Evolutionary conservation across 371 early-diverging fungal species (phyloP), one percentile per base, ranked within the genome.

Genomic region (Mortierella sp.): DNA sequence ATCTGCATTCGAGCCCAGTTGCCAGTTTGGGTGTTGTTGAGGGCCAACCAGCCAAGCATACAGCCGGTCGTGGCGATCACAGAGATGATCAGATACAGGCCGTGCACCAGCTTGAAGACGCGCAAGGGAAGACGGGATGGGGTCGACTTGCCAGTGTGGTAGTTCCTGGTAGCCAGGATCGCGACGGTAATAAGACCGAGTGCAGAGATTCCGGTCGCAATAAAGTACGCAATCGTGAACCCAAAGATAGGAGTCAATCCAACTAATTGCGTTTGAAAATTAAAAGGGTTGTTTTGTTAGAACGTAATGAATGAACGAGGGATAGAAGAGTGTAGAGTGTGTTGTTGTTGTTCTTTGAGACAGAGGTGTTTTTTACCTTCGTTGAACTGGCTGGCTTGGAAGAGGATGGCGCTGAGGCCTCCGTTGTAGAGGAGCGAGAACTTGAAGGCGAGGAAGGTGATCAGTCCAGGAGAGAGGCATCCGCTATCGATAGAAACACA

Each of bases 371-470:
- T n/a, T 29, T 77, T 79, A 73, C 79, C 70, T 22, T 14, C 40
- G 6, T 74, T 67, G 71, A 66, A 79, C 4, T 71, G 74, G 22
- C 79, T 79, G 0, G 79, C 79, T 63, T 79, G 74, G 44, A 67
- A 74, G 52, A 74, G 68, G 58, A 79, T 37, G 34, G 55, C 67
- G 31, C 74, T 37, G 22, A 79, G 74, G 34, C 53, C 47, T 34
- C 70, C 70, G 44, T 74, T 74, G 64, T 74, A 74, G n/a, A 43
- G 53, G 16, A 79, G 40, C 70, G 50, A 71, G 70, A 74, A 52
- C 14, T 45, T 43, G 34, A 71, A 79, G 68, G 53, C 45, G 7
- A 79, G 29, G 19, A 26, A 67, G 11, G 65, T 48, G 37, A 74
- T 63, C 2, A 66, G 22, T 0, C 71, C 79, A 13, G 71, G 53